Evolutionary conservation across 2,329 filamentous ascomycete species (phyloP).

Genomic region (Pseudogymnoascus sp.): DNA sequence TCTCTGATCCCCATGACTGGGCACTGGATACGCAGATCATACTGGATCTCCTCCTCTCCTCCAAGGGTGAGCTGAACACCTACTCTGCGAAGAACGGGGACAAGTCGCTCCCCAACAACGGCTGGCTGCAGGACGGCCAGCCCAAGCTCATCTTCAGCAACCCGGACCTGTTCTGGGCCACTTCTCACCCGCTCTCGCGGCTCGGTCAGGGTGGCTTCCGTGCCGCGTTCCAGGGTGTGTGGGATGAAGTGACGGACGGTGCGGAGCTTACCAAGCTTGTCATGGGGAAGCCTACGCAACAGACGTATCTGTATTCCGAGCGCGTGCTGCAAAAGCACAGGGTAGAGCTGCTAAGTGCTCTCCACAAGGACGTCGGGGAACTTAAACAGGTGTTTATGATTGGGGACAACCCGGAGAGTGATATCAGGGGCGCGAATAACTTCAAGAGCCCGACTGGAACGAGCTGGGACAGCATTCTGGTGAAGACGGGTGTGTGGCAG

Average conservation of each 20-base stretch:
- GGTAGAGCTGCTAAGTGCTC: slow-evolving; percentile 13
- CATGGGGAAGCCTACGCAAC: slow-evolving; percentile 73
- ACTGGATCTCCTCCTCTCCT: slow-evolving; percentile 72
- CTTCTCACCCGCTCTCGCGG: slow-evolving; percentile 73
- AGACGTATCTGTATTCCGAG: slow-evolving; percentile 81
- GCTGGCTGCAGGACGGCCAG: slow-evolving; percentile 77
- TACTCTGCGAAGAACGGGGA: slow-evolving; percentile 65
- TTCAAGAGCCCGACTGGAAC: slow-evolving; percentile 59
- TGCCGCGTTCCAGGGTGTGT: slow-evolving; percentile 71
- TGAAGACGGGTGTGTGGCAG: slow-evolving; percentile 71
- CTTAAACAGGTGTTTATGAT: slow-evolving; percentile 84
- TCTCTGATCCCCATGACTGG: slow-evolving; percentile 96
- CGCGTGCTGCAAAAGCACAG: slow-evolving; percentile 58
- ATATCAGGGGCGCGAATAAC: slow-evolving; percentile 79
- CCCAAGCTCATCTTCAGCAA: slow-evolving; percentile 83
- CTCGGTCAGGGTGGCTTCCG: slow-evolving; percentile 89
- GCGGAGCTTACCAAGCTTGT: slow-evolving; percentile 51
- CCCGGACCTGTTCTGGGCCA: slow-evolving; percentile 82
- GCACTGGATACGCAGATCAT: slow-evolving; percentile 81
- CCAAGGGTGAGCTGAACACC: slow-evolving; percentile 72
- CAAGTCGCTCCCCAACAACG: slow-evolving; percentile 54
- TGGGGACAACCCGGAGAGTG: slow-evolving; percentile 81
- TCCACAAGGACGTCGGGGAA: slow-evolving; percentile 30
- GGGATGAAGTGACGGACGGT: slow-evolving; percentile 61
- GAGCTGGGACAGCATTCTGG: slow-evolving; percentile 70